Percentiles rank a stretch among this genome's conserved stretches.
phyloP scores from a whole-genome alignment of 2,329 filamentous ascomycete species.

The Pestalotiopsis sp. region DNA sequence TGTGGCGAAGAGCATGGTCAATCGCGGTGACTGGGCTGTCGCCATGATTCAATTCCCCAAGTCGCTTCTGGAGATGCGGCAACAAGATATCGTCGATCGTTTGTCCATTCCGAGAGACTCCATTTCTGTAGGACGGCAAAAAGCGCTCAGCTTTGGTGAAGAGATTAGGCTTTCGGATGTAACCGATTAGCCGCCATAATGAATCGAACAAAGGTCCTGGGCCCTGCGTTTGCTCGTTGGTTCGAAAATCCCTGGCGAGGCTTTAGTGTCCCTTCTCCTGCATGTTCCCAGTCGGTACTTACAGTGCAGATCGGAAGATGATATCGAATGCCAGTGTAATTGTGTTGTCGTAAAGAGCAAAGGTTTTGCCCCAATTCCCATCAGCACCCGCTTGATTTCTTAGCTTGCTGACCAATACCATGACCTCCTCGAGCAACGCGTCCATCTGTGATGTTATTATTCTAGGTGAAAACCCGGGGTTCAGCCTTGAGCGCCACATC shows the following conservation, averaged over 20 bases:
- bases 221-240: not conserved
- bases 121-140: conserved; percentile 6
- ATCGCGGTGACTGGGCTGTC: conserved; percentile 13
- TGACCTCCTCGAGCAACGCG: conserved; percentile 16
- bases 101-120: not conserved
- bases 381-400: conserved; percentile 9
- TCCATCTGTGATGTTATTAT: conserved; percentile 5
- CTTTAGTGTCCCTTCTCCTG: conserved; percentile 11
- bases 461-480: conserved; percentile 15
- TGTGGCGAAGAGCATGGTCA: conserved; percentile 7
- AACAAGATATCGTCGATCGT: conserved; percentile 7
- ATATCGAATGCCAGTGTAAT: conserved; percentile 19
- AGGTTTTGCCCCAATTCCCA: conserved; percentile 13
- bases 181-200: conserved; percentile 1
- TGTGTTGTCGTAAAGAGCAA: conserved; percentile 16
- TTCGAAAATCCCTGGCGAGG: not conserved
- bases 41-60: not conserved
- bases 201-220: not conserved
- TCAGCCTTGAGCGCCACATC: conserved; percentile 17
- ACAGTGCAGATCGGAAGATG: conserved; percentile 18
- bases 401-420: conserved; percentile 15
- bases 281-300: conserved; percentile 4
- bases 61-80: conserved; percentile 6
- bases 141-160: conserved; percentile 13
- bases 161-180: conserved; percentile 10